Percentiles rank a stretch among this genome's conserved stretches.
These are phyloP conservation scores for Senna siamea DNA, from an alignment of 306 rosid genomes.

Conservation along the genomic window DNA sequence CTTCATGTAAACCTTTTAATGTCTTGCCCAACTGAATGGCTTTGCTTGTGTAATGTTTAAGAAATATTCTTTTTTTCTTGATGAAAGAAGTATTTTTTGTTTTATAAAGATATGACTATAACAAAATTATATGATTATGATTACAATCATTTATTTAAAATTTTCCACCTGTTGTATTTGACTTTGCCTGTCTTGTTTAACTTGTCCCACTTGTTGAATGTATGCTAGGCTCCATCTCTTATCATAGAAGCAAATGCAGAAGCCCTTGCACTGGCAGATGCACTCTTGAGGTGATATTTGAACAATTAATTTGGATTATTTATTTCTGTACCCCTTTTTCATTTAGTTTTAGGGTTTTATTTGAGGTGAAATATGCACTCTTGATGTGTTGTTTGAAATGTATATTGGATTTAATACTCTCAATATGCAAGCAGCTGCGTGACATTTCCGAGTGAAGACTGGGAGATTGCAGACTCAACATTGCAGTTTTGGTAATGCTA, in stretches of 20 bases:
- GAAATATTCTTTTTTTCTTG: background rate
- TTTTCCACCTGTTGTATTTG: background rate
- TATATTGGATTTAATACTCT: conserved; percentile 35
- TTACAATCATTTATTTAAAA: conserved; percentile 32
- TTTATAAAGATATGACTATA: conserved; percentile 10
- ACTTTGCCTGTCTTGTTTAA: conserved; percentile 38
- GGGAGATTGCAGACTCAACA: conserved; percentile 97
- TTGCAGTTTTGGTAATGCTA: conserved; percentile 85
- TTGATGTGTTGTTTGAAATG: conserved; percentile 22
- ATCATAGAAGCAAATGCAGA: conserved; percentile 90
- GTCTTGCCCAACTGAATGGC: conserved; percentile 29
- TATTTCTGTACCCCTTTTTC: conserved; percentile 33
- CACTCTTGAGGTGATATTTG: conserved; percentile 77
- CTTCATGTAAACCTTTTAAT: conserved; percentile 2
- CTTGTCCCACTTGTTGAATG: conserved; percentile 38
- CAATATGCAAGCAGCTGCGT: conserved; percentile 70
- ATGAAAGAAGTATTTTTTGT: conserved; percentile 2
- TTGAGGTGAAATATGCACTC: background rate
- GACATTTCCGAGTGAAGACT: conserved; percentile 92
- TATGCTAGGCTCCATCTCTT: conserved; percentile 78
- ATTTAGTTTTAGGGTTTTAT: conserved; percentile 33
- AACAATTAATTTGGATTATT: conserved; percentile 29
- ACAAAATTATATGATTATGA: background rate
- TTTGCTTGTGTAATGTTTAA: conserved; percentile 10
- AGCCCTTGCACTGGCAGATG: conserved; percentile 78